Percentiles rank a stretch among this genome's conserved stretches.
Conservation (phyloP, 2,329 filamentous ascomycete genomes). For the Microdochium paspali region DNA sequence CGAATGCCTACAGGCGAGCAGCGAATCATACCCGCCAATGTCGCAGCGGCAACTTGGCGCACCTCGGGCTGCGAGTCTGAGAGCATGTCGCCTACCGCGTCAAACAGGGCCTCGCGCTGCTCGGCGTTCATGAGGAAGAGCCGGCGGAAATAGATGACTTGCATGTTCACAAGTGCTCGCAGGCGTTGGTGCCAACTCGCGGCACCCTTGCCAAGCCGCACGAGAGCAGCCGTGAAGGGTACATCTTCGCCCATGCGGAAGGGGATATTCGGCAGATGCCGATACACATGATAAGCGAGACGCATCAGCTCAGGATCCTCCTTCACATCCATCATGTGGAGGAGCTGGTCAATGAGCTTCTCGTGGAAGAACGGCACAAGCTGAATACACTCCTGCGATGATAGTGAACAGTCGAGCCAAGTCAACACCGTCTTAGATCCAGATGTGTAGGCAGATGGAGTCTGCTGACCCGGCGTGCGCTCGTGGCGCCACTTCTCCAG, state of each 20-base stretch:
- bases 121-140: constrained; percentile 73
- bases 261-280: constrained; percentile 90
- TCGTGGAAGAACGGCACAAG: constrained; percentile 86
- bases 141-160: constrained; percentile 95
- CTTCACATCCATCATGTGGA: constrained; percentile 99
- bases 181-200: constrained; percentile 92
- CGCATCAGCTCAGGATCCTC: constrained; percentile 94
- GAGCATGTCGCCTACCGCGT: constrained; percentile 92
- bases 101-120: constrained; percentile 75
- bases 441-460: constrained; percentile 87
- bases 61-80: constrained; percentile 89
- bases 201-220: constrained; percentile 77
- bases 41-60: constrained; percentile 83
- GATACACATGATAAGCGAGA: constrained; percentile 92
- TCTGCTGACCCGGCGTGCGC: constrained; percentile 79
- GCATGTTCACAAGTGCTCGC: constrained; percentile 93
- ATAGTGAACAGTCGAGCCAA: constrained; percentile 88
- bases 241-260: constrained; percentile 80
- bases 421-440: constrained; percentile 92
- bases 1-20: constrained; percentile 81
- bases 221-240: constrained; percentile 75
- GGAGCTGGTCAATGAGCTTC: constrained; percentile 79
- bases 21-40: constrained; percentile 93
- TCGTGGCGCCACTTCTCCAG: constrained; percentile 84
- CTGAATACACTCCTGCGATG: constrained; percentile 86